Base-by-base conservation (phyloP, 73 alveolate genomes). In the Stentor roeselii region DNA sequence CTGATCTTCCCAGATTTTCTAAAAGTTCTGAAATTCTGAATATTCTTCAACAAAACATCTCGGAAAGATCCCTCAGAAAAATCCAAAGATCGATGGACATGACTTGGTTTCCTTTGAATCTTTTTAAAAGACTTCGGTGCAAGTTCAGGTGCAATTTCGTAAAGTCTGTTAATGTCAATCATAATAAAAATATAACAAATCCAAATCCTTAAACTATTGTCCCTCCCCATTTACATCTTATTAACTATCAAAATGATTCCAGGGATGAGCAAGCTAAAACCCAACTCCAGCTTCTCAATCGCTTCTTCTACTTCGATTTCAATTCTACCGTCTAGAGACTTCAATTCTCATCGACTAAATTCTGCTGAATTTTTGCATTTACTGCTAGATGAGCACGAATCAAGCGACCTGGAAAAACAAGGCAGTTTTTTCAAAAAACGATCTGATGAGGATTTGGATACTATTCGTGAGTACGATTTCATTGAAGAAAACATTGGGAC, bases 41-140 rank as follows among this genome's bases (percentile, higher is more conserved):
- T n/a, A n/a, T n/a, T n/a, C n/a, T n/a, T n/a, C n/a, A n/a, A n/a
- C n/a, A n/a, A n/a, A n/a, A n/a, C n/a, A n/a, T n/a, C n/a, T n/a
- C n/a, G n/a, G n/a, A n/a, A n/a, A n/a, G n/a, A n/a, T n/a, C n/a
- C n/a, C n/a, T n/a, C n/a, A n/a, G n/a, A n/a, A n/a, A n/a, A n/a
- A n/a, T n/a, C n/a, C n/a, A n/a, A n/a, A n/a, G n/a, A n/a, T n/a
- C n/a, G n/a, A n/a, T n/a, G n/a, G n/a, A n/a, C n/a, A n/a, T n/a
- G n/a, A n/a, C n/a, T n/a, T n/a, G n/a, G n/a, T 50, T 59, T 78
- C 41, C 83, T 78, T 35, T 21, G 80, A 3, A 11, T 36, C 32
- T 6, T 36, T 59, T 3, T 14, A 59, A 4, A 38, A 59, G 36
- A 14, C 14, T 3, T 39, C 78, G 40, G 86, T 78, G 78, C 61